Conservation (phyloP, 345 rosid species). For the Diplotaxis tenuifolia region DNA sequence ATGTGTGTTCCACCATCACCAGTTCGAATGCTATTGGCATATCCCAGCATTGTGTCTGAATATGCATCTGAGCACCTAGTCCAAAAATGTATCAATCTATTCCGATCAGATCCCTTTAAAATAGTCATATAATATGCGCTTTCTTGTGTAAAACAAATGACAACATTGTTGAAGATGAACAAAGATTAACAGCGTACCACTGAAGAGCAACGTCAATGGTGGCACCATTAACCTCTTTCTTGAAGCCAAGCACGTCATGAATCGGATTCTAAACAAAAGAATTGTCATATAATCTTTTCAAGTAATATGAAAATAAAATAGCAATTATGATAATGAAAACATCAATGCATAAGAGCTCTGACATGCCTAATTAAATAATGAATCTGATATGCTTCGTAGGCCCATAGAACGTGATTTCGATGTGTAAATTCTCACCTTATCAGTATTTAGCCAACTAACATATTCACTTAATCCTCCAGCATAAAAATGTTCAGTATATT, state of each 20-base stretch:
- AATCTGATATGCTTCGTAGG: not conserved
- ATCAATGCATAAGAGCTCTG: slow-evolving; percentile 8
- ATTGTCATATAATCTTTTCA: slow-evolving; percentile 30
- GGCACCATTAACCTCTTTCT: slow-evolving; percentile 64
- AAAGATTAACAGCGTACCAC: slow-evolving; percentile 52
- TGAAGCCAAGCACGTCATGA: slow-evolving; percentile 82
- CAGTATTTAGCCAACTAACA: slow-evolving; percentile 84
- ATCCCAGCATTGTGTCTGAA: slow-evolving; percentile 92
- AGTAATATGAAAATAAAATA: not conserved
- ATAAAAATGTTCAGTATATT: slow-evolving; percentile 59
- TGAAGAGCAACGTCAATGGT: slow-evolving; percentile 79
- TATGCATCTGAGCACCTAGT: slow-evolving; percentile 95
- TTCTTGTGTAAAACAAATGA: not conserved
- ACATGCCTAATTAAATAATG: not conserved
- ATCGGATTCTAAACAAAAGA: slow-evolving; percentile 65
- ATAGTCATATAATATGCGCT: not conserved
- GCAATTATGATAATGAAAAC: not conserved
- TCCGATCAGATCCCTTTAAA: not conserved
- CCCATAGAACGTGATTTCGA: not conserved
- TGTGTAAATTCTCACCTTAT: slow-evolving; percentile 56
- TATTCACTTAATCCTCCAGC: slow-evolving; percentile 92
- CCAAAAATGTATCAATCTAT: slow-evolving; percentile 18
- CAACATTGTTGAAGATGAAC: not conserved
- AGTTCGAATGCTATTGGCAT: slow-evolving; percentile 93
- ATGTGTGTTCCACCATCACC: slow-evolving; percentile 98